Evolutionary conservation across 2,329 filamentous ascomycete species (phyloP), one percentile per base, ranked within the genome.

Genomic region (Diaporthe caulivora): DNA sequence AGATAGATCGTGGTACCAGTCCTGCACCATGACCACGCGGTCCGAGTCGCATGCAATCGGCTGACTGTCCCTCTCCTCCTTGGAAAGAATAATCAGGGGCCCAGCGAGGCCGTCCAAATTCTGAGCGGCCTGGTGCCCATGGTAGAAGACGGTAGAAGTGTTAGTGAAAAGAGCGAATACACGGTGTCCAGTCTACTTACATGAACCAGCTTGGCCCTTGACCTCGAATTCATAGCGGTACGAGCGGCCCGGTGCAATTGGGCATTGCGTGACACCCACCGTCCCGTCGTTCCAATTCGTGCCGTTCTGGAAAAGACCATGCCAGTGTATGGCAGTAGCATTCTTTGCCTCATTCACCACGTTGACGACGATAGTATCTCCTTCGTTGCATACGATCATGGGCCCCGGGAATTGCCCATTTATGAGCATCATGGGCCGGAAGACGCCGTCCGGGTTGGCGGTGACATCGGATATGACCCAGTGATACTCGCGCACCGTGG

Each of bases 371-470:
- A 97, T 81, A 1, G 88, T 90, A 77, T 97, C 94, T 26, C 92
- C 93, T 76, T 93, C 91, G 76, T 93, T 94, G 75, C 91, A 90
- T 76, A 94, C 90, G 58, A 97, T 89, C 57, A 93, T 81, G 8
- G 94, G 94, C 0, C 94, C 88, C 0, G 94, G 94, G 81, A 93
- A 95, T 79, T 92, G 86, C 47, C 91, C 91, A 79, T 96, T 95
- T 82, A 95, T 93, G 49, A 92, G 89, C 69, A 95, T 88, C 85
- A 92, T 88, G 11, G 84, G 86, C 26, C 87, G 85, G 55, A 81
- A 85, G 26, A 91, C 81, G 4, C 89, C 91, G 77, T 93, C 90
- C 0, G 91, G 92, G 70, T 90, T 91, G 54, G 89, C 85, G 0
- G 85, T 82, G 42, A 87, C 87, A 74, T 92, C 89, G 13, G 82